These are phyloP conservation scores for Blastobotrys mokoenaii DNA, from an alignment of 805 yeast genomes.

Conservation along the genomic window DNA sequence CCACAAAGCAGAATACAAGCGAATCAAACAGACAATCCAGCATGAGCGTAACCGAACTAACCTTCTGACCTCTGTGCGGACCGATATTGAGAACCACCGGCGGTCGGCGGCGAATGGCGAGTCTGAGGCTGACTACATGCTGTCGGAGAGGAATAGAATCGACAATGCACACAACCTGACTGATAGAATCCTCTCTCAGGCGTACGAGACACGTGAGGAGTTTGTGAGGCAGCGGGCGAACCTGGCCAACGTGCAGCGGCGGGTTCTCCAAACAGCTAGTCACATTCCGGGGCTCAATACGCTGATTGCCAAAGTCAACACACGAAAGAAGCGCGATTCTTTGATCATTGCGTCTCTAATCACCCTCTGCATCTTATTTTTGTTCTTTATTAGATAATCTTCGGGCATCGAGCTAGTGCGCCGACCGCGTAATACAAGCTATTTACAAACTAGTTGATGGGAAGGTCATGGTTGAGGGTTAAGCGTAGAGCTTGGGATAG, in stretches of 20 bases:
- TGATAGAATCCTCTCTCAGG: conserved; percentile 74
- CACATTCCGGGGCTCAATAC: conserved; percentile 77
- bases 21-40: conserved; percentile 48
- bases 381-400: conserved; percentile 45
- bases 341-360: conserved; percentile 71
- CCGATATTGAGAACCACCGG: conserved; percentile 63
- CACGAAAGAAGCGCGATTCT: conserved; percentile 83
- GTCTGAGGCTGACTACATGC: conserved; percentile 61
- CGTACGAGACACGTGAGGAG: conserved; percentile 84
- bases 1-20: conserved; percentile 53
- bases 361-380: conserved; percentile 58
- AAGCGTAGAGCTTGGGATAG: conserved; percentile 22
- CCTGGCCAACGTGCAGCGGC: conserved; percentile 54
- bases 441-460: conserved; percentile 2
- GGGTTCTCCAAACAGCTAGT: conserved; percentile 52
- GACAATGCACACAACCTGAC: conserved; percentile 67
- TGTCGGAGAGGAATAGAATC: conserved; percentile 67
- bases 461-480: too few relatives aligned
- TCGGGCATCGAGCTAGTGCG: background rate
- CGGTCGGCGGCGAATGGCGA: conserved; percentile 24
- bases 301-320: conserved; percentile 69
- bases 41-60: conserved; percentile 75
- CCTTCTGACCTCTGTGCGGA: conserved; percentile 63
- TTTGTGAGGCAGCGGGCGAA: conserved; percentile 60
- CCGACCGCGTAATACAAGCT: too few relatives aligned